Percentiles rank a stretch among this genome's conserved stretches.
Evolutionary conservation across 73 alveolate genomes (phyloP).

Genomic region (Halteria grandinella): DNA sequence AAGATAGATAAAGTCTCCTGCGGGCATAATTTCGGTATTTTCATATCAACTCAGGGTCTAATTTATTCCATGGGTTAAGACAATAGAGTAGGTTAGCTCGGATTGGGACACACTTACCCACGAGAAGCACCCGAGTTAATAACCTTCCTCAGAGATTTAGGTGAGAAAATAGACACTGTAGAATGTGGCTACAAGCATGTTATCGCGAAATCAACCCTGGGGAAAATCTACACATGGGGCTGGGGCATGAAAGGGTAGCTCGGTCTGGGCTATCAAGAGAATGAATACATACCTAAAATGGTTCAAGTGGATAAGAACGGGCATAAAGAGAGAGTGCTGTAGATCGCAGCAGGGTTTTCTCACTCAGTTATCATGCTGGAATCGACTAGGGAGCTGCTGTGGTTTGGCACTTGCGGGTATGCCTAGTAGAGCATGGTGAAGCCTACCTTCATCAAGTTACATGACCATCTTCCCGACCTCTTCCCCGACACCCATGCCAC

Average conservation of each 20-base stretch:
- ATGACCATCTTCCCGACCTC: slow-evolving; percentile 84
- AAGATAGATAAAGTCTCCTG: slow-evolving; percentile 82
- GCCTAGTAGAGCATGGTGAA: slow-evolving; percentile 60
- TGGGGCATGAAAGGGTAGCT: slow-evolving; percentile 96
- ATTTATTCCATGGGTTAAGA: slow-evolving; percentile 92
- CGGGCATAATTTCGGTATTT: slow-evolving; percentile 91
- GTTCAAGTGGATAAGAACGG: slow-evolving; percentile 85
- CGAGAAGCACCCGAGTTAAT: slow-evolving; percentile 86
- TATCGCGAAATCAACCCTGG: slow-evolving; percentile 94
- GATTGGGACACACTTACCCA: slow-evolving; percentile 90
- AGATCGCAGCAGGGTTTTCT: slow-evolving; percentile 91
- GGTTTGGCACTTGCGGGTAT: slow-evolving; percentile 94
- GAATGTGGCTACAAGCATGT: slow-evolving; percentile 98
- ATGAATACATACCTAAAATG: slow-evolving; percentile 86
- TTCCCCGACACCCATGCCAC: slow-evolving; percentile 27
- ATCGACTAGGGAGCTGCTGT: slow-evolving; percentile 73
- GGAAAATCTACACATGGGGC: slow-evolving; percentile 98
- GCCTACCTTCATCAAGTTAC: slow-evolving; percentile 74
- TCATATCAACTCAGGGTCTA: slow-evolving; percentile 82
- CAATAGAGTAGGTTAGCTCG: slow-evolving; percentile 90
- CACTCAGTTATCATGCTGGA: slow-evolving; percentile 82
- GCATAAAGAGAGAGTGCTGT: slow-evolving; percentile 79
- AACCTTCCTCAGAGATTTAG: slow-evolving; percentile 65
- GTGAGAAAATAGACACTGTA: slow-evolving; percentile 90
- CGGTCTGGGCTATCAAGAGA: slow-evolving; percentile 85